Evolutionary conservation across 805 yeast species (phyloP).

Genomic region (Peterozyma xylosa): DNA sequence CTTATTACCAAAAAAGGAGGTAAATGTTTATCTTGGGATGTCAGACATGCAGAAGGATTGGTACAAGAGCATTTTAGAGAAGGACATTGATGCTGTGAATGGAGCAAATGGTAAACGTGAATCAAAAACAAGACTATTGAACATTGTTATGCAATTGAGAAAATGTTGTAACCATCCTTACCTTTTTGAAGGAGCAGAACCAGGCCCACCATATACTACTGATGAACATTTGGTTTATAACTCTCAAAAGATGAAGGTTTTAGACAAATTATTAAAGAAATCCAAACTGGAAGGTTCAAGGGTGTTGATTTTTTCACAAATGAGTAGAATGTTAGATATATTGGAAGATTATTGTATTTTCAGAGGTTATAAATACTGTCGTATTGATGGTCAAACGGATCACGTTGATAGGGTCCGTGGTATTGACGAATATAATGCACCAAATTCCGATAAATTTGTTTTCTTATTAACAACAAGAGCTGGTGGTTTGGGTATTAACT

Average conservation of each 20-base stretch:
- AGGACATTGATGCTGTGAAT: constrained; percentile 78
- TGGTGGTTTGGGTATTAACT: constrained; percentile 83
- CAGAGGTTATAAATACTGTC: constrained; percentile 62
- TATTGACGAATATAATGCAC: constrained; percentile 75
- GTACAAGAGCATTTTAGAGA: constrained; percentile 71
- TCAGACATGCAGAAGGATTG: constrained; percentile 72
- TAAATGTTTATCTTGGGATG: constrained; percentile 69
- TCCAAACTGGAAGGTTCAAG: constrained; percentile 65
- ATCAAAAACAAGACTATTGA: constrained; percentile 65
- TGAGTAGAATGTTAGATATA: constrained; percentile 77
- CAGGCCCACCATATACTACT: constrained; percentile 83
- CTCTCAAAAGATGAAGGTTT: constrained; percentile 62
- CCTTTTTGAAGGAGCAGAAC: constrained; percentile 81
- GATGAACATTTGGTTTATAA: constrained; percentile 76
- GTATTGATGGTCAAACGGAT: constrained; percentile 81
- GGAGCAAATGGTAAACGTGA: constrained; percentile 74
- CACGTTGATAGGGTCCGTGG: constrained; percentile 70
- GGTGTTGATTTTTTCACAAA: constrained; percentile 73
- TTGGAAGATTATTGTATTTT: constrained; percentile 73
- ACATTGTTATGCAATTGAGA: constrained; percentile 79
- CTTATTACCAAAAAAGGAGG: constrained; percentile 65
- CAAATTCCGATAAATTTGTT: constrained; percentile 64
- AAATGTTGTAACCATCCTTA: constrained; percentile 86
- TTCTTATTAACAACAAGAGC: constrained; percentile 79
- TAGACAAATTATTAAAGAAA: constrained; percentile 59